Evolutionary conservation across 805 yeast species (phyloP), one percentile per base, ranked within the genome.

Genomic region (Starmerella gropengiesseri): DNA sequence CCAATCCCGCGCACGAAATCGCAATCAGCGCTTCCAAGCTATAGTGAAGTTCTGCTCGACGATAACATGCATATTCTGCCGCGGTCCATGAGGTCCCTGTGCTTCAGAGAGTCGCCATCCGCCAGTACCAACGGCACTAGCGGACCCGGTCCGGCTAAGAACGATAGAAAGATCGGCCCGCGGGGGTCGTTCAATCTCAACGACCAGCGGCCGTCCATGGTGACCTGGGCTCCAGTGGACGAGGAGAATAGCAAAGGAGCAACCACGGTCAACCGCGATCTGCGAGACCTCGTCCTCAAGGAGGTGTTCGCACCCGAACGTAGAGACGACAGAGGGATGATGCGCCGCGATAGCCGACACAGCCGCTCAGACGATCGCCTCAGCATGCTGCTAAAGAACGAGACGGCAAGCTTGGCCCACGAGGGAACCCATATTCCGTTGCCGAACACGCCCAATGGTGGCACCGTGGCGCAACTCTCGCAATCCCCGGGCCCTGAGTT

Each of bases 1-100:
- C 14, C 13, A 6, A 18, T 37, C 1, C 40, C 49, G 3, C 36
- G 44, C 2, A 38, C 42, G 19, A 37, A 37, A 19, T 44, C 48
- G 6, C 67, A 75, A 9, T 82, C 89, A 3, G 33, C 46, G n/a
- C 22, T 46, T 7, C 30, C 37, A 6, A 40, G 54, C 17, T 47
- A 37, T 21, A 41, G 49, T 20, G 95, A 85, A 56, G 97, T 89
- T n/a, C 77, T 82, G 1, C 68, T 89, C 26, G 87, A 85, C 59
- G 97, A 89, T 56, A 89, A 89, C 60, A 78, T 75, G 45, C 98
- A 89, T 60, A 87, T 89, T 43, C 78, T 89, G 25, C 95, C 97
- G 0, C 80, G 78, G 43, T 77, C 86, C 3, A 60, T 84, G 48
- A 37, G 44, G 8, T 30, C 47, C 4, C 29, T 21, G 25, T 41